Evolutionary conservation across 495 filamentous ascomycete species (phyloP).

Genomic region (Cercophora sp.): DNA sequence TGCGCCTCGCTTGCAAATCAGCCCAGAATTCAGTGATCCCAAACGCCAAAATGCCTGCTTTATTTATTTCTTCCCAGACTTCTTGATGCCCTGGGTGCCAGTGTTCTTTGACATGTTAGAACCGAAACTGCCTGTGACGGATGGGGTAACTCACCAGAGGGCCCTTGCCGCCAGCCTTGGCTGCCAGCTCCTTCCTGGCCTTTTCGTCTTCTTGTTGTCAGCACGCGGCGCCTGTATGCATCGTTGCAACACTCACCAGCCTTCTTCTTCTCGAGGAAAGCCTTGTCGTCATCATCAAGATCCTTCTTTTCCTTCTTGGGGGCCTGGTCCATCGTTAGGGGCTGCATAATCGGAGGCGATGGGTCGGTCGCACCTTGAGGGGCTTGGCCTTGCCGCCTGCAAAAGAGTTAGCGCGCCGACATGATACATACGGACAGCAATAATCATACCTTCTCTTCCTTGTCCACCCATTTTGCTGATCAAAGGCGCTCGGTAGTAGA

Average conservation of each 20-base stretch:
- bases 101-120: slow-evolving; percentile 50
- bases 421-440: slow-evolving; percentile 1
- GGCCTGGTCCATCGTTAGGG: slow-evolving; percentile 23
- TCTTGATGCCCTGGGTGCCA: slow-evolving; percentile 82
- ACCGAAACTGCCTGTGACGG: too few relatives aligned
- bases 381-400: slow-evolving; percentile 83
- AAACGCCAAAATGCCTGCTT: slow-evolving; percentile 2
- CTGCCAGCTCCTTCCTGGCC: slow-evolving; percentile 68
- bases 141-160: slow-evolving; percentile 40
- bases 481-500: not conserved
- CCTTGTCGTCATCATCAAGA: slow-evolving; percentile 71
- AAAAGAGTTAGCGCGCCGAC: not conserved
- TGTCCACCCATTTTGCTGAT: slow-evolving; percentile 57
- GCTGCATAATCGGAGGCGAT: not conserved
- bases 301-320: slow-evolving; percentile 75
- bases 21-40: slow-evolving; percentile 5
- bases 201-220: slow-evolving; percentile 57
- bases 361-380: slow-evolving; percentile 52
- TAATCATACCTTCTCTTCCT: slow-evolving; percentile 66
- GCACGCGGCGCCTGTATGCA: not conserved
- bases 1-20: slow-evolving; percentile 3
- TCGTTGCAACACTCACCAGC: slow-evolving; percentile 51
- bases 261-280: slow-evolving; percentile 68
- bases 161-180: slow-evolving; percentile 57
- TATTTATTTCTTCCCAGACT: slow-evolving; percentile 79